Conservation (phyloP, 2,329 filamentous ascomycete species). For the Exophiala sp. region DNA sequence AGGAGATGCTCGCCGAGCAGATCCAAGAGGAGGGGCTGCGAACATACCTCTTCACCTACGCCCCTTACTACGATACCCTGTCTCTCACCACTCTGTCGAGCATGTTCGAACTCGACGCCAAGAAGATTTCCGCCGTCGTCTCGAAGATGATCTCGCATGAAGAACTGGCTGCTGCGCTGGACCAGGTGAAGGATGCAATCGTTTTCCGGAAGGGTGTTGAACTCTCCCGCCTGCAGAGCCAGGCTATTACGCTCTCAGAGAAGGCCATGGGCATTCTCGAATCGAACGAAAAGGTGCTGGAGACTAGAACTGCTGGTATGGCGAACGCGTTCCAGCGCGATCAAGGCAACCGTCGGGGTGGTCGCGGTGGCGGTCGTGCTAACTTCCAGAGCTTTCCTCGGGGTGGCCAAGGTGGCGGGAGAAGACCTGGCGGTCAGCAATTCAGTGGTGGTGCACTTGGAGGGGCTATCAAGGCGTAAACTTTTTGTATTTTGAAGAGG, state of each 20-base stretch:
- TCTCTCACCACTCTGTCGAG: conserved; percentile 76
- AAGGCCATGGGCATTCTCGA: conserved; percentile 96
- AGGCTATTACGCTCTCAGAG: conserved; percentile 89
- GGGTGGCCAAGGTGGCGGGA: conserved; percentile 28
- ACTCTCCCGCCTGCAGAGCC: conserved; percentile 88
- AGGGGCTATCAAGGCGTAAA: conserved; percentile 49
- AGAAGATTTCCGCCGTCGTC: conserved; percentile 91
- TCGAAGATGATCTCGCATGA: conserved; percentile 99
- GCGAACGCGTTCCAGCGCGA: conserved; percentile 93
- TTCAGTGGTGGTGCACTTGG: conserved; percentile 51
- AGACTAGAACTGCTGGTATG: conserved; percentile 94
- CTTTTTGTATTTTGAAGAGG: neutral
- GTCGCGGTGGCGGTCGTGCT: conserved; percentile 47
- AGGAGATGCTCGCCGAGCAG: conserved; percentile 94
- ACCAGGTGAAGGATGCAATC: conserved; percentile 95
- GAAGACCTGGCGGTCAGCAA: conserved; percentile 41
- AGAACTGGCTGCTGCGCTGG: conserved; percentile 89
- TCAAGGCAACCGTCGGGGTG: conserved; percentile 66
- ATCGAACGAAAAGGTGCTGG: conserved; percentile 92
- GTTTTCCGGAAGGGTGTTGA: conserved; percentile 99
- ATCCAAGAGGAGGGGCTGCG: conserved; percentile 98
- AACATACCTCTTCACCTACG: conserved; percentile 99
- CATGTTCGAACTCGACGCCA: conserved; percentile 92
- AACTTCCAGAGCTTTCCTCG: conserved; percentile 33
- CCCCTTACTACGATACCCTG: conserved; percentile 97